phyloP scores from a whole-genome alignment of 129 eudicot species.

The Lactuca sativa region DNA sequence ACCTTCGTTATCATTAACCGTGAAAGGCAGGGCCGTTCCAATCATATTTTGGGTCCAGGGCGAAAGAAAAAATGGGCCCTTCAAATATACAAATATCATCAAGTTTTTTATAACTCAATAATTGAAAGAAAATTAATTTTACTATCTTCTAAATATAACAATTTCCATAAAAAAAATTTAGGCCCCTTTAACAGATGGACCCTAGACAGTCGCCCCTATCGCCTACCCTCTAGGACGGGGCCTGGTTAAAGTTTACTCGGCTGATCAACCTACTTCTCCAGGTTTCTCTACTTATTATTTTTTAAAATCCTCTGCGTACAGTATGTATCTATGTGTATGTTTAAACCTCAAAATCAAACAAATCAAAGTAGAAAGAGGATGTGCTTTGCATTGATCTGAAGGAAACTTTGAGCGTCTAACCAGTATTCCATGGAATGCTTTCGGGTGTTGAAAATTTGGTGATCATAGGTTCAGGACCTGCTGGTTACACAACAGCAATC shows the following conservation, averaged over 20 bases:
- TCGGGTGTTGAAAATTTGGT: constrained; percentile 80
- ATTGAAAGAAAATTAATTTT: no score
- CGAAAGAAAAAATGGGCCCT: no score
- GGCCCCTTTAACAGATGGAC: no score
- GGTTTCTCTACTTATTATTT: constrained; percentile 23
- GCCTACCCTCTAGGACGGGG: no score
- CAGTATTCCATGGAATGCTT: background rate
- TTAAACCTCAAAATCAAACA: background rate
- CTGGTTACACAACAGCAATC: constrained; percentile 98
- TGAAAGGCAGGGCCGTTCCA: no score
- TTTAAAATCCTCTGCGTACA: background rate
- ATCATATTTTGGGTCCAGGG: no score
- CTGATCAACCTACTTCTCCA: constrained; percentile 59
- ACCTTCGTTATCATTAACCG: constrained; percentile 22
- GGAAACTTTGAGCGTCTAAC: background rate
- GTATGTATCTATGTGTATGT: background rate
- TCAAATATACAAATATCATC: no score
- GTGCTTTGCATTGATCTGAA: constrained; percentile 29
- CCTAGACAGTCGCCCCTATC: no score
- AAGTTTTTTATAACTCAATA: no score
- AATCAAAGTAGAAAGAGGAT: constrained; percentile 42
- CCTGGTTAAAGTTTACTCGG: constrained; percentile 40
- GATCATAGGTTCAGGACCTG: constrained; percentile 98
- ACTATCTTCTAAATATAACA: no score
- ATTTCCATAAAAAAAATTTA: no score